Percentiles rank a stretch among this genome's conserved stretches.
Conservation (phyloP, 2,329 filamentous ascomycete genomes). For the Sclerotinia nivalis region DNA sequence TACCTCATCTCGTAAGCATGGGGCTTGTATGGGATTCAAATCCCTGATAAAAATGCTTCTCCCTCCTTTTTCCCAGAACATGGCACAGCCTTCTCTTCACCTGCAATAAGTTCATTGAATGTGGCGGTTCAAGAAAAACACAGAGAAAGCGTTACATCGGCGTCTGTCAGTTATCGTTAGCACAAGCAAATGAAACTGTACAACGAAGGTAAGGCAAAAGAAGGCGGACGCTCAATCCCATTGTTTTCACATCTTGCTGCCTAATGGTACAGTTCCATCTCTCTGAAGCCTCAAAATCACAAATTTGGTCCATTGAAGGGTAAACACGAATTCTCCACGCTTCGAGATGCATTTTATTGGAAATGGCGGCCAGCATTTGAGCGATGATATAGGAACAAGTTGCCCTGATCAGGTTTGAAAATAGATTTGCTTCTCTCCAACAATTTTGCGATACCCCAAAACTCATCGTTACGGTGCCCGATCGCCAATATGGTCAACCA, state of each 20-base stretch:
- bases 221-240: conserved; percentile 4
- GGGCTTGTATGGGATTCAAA: conserved; percentile 8
- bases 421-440: conserved; percentile 16
- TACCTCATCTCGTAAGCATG: neutral
- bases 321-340: neutral
- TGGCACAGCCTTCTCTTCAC: conserved; percentile 3
- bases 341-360: neutral
- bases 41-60: neutral
- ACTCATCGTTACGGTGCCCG: neutral
- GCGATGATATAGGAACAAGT: conserved; percentile 24
- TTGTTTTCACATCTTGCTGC: conserved; percentile 10
- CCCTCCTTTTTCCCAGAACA: neutral
- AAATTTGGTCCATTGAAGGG: neutral
- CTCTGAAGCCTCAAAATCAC: neutral
- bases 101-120: neutral
- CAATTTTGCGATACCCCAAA: neutral
- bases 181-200: neutral
- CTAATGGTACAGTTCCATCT: conserved; percentile 10
- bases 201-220: conserved; percentile 1
- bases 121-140: conserved; percentile 2
- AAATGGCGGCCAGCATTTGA: conserved; percentile 6
- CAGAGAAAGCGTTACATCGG: conserved; percentile 15
- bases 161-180: conserved; percentile 1
- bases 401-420: conserved; percentile 16
- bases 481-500: neutral